Evolutionary conservation across 208 protist genomes (phyloP).

Genomic region (Tritrichomonas musculus): DNA sequence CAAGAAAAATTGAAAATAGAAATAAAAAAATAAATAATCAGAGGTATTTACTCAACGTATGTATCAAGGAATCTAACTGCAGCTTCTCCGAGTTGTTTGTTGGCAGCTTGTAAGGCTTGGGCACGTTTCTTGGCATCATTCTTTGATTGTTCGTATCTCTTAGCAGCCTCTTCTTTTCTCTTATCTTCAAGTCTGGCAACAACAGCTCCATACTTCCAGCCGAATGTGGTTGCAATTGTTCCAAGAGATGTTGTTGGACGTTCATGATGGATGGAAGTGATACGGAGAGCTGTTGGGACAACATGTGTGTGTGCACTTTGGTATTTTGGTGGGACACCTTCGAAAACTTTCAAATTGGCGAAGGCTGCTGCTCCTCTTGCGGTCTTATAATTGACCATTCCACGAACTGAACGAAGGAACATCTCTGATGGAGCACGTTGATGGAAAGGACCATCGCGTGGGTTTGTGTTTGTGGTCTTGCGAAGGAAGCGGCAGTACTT

Average conservation of each 20-base stretch:
- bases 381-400: conserved; percentile 91
- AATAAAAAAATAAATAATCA: background rate
- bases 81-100: background rate
- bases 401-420: conserved; percentile 81
- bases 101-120: background rate
- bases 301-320: conserved; percentile 69
- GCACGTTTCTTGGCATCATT: background rate
- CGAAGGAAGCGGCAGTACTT: conserved; percentile 70
- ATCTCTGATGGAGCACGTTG: conserved; percentile 87
- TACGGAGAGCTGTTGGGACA: conserved; percentile 68
- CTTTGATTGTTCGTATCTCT: background rate
- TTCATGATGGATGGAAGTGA: conserved; percentile 56
- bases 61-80: conserved; percentile 4
- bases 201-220: conserved; percentile 74
- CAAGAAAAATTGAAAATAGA: too few species aligned
- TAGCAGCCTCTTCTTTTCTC: conserved; percentile 55
- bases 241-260: conserved; percentile 66
- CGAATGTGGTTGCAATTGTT: conserved; percentile 61
- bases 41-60: background rate
- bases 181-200: conserved; percentile 71
- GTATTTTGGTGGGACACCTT: conserved; percentile 74
- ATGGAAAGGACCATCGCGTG: conserved; percentile 88
- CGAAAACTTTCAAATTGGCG: conserved; percentile 65
- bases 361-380: conserved; percentile 67
- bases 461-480: conserved; percentile 93